Evolutionary conservation across 768 basidiomycete genomes (phyloP).

Genomic region (Albatrellus ellisii): DNA sequence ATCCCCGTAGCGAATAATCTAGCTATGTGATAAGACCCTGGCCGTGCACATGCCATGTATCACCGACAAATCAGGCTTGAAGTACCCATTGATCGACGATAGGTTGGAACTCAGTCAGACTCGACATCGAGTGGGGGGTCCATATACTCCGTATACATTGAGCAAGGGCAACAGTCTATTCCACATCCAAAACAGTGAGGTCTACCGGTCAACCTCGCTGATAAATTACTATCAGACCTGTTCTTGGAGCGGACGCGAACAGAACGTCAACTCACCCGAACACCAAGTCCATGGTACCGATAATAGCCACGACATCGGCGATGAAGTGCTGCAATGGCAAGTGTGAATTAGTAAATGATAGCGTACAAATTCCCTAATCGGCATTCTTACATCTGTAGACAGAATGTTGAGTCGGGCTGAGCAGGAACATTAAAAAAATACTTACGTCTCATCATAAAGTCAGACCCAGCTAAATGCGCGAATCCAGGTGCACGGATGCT

Average conservation of each 20-base stretch:
- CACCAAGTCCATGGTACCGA: constrained; percentile 97
- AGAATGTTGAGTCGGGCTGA: constrained; percentile 4
- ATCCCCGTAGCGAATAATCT: too few relatives aligned
- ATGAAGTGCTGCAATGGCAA: constrained; percentile 57
- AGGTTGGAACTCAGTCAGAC: too few relatives aligned
- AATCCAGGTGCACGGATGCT: constrained; percentile 96
- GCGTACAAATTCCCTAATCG: background rate
- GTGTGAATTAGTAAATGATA: constrained; percentile 7
- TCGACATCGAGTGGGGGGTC: too few relatives aligned
- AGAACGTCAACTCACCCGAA: constrained; percentile 58
- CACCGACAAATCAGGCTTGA: too few relatives aligned
- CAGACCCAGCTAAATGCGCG: constrained; percentile 88
- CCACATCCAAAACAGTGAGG: background rate
- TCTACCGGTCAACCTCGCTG: constrained; percentile 34
- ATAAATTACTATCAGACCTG: constrained; percentile 7
- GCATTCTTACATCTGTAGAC: constrained; percentile 25
- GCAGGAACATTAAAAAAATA: constrained; percentile 15
- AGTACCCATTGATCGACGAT: too few relatives aligned
- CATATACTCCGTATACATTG: too few relatives aligned
- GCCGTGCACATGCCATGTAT: too few relatives aligned
- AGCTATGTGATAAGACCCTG: too few relatives aligned
- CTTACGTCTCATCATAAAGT: constrained; percentile 96
- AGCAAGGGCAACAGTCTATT: too few relatives aligned
- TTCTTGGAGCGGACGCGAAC: background rate
- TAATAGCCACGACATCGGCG: constrained; percentile 91